Percentiles rank a stretch among this genome's conserved stretches.
Conservation (phyloP, 345 rosid species). For the Erodium maritimum region DNA sequence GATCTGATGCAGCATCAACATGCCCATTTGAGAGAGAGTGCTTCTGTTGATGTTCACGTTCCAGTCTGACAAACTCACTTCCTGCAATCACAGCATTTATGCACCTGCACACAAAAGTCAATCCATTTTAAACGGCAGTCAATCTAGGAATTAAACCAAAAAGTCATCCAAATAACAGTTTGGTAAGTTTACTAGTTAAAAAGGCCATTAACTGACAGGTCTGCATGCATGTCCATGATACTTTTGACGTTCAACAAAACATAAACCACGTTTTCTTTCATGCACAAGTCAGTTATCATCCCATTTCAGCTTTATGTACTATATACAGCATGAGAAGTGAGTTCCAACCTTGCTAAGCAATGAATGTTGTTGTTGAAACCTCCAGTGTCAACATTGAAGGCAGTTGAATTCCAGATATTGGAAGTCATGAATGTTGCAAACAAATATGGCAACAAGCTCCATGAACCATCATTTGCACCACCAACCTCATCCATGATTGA, state of each 20-base stretch:
- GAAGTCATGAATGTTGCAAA: constrained; percentile 85
- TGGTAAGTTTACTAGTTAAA: background rate
- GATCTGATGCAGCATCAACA: constrained; percentile 42
- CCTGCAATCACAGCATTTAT: constrained; percentile 87
- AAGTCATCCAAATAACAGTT: background rate
- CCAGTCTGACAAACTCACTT: constrained; percentile 72
- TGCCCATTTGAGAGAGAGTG: constrained; percentile 64
- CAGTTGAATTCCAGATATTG: constrained; percentile 75
- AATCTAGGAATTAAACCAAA: background rate
- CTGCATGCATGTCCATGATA: too few species aligned
- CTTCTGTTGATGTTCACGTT: constrained; percentile 73
- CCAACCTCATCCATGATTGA: constrained; percentile 86
- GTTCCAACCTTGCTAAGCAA: constrained; percentile 77
- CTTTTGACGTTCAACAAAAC: too few species aligned
- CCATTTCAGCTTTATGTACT: too few species aligned
- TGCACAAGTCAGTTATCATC: too few species aligned
- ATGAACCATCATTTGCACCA: constrained; percentile 85
- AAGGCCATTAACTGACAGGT: background rate
- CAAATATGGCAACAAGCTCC: constrained; percentile 88
- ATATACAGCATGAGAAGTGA: too few species aligned
- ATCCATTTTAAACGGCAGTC: background rate
- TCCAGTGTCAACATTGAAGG: constrained; percentile 86
- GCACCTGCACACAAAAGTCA: constrained; percentile 41
- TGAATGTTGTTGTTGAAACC: constrained; percentile 93
- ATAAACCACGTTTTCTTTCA: too few species aligned